phyloP scores from a whole-genome alignment of 768 basidiomycete species.

The Sarcodon aspratus region DNA sequence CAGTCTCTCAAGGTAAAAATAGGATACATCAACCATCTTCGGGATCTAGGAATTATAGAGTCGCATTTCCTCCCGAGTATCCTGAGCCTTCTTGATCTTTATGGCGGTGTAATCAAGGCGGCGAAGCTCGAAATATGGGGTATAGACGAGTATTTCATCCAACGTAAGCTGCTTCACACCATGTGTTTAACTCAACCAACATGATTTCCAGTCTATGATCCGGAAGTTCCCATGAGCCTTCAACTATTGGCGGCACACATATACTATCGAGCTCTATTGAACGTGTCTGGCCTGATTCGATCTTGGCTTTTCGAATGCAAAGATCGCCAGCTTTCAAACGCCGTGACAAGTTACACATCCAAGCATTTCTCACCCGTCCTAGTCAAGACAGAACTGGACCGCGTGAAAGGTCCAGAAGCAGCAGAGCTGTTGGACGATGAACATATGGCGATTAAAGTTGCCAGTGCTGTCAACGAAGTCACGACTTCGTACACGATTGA shows the following conservation, averaged over 20 bases:
- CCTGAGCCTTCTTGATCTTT: slow-evolving; percentile 55
- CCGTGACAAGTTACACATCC: slow-evolving; percentile 70
- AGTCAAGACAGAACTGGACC: slow-evolving; percentile 71
- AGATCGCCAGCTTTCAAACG: slow-evolving; percentile 75
- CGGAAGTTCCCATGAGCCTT: slow-evolving; percentile 36
- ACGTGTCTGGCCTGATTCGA: slow-evolving; percentile 77
- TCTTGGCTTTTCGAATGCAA: slow-evolving; percentile 81
- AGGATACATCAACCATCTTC: slow-evolving; percentile 78
- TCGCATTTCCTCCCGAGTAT: slow-evolving; percentile 61
- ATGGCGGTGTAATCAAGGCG: slow-evolving; percentile 48
- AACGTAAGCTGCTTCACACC: slow-evolving; percentile 33
- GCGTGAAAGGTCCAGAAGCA: slow-evolving; percentile 45
- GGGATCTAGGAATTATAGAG: slow-evolving; percentile 53
- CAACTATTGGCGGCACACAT: slow-evolving; percentile 74
- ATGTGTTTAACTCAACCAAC: neutral
- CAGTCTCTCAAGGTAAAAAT: slow-evolving; percentile 85
- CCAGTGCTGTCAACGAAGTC: slow-evolving; percentile 65
- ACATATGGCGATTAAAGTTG: slow-evolving; percentile 70
- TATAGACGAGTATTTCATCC: slow-evolving; percentile 73
- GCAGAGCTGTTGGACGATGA: slow-evolving; percentile 59
- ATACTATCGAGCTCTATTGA: slow-evolving; percentile 78
- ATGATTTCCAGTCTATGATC: slow-evolving; percentile 43
- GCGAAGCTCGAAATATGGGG: slow-evolving; percentile 83
- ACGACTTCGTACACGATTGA: slow-evolving; percentile 80
- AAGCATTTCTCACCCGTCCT: slow-evolving; percentile 84